A percentile compares a stretch with the other conserved stretches of the same genome.
Evolutionary conservation across 441 rosid species (phyloP).

Genomic region (Francoa sonchifolia): DNA sequence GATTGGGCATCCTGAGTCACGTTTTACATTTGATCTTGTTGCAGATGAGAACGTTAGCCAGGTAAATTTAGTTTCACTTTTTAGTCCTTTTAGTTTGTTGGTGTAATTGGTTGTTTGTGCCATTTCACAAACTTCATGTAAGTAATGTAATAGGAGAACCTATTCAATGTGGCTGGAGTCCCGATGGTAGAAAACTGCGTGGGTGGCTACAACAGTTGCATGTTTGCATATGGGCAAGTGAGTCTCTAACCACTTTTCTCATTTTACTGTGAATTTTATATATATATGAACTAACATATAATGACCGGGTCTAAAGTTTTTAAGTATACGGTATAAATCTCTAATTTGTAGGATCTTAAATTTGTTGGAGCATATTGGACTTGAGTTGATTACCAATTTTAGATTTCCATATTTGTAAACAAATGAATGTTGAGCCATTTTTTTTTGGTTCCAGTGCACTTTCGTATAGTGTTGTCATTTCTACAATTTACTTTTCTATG

Average conservation of each 20-base stretch:
- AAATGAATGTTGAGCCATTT: background rate
- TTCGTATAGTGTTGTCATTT: background rate
- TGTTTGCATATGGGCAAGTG: conserved; percentile 99
- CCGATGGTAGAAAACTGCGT: conserved; percentile 97
- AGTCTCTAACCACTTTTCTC: conserved; percentile 13
- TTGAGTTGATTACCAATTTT: background rate
- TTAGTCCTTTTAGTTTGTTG: background rate
- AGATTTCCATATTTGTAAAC: background rate
- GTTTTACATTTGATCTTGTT: conserved; percentile 87
- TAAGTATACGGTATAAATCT: too few species aligned
- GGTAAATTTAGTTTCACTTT: conserved; percentile 25
- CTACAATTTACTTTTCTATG: conserved; percentile 5
- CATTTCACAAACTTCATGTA: conserved; percentile 3
- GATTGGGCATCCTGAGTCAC: conserved; percentile 85
- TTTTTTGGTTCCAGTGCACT: background rate
- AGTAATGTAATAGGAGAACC: conserved; percentile 44
- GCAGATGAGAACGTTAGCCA: conserved; percentile 87
- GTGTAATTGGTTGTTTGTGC: background rate
- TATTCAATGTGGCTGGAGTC: conserved; percentile 87
- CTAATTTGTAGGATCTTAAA: background rate
- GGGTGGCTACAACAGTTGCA: conserved; percentile 94
- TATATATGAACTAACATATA: too few species aligned
- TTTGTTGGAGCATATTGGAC: background rate
- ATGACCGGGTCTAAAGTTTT: too few species aligned
- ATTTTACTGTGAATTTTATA: too few species aligned